Conservation (phyloP, 208 protist species). For the Tritrichomonas musculus region DNA sequence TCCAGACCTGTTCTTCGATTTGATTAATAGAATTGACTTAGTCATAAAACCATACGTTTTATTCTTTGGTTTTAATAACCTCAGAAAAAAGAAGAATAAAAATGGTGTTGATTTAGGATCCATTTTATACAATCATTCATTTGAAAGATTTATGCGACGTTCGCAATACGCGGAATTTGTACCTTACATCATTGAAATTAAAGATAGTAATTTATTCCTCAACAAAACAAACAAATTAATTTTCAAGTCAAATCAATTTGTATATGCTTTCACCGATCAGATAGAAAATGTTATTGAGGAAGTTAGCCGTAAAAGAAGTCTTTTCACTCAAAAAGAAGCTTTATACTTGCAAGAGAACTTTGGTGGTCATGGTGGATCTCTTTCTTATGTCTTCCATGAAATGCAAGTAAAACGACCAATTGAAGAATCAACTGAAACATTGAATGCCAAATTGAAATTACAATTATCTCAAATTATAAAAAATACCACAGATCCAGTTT, state of each 20-base stretch:
- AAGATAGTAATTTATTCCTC: neutral
- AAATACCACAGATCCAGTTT: neutral
- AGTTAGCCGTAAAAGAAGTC: neutral
- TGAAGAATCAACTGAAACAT: neutral
- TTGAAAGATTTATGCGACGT: neutral
- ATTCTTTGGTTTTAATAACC: neutral
- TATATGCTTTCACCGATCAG: neutral
- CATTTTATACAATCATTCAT: neutral
- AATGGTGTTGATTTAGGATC: neutral
- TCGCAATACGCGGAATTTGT: neutral
- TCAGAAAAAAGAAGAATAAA: neutral
- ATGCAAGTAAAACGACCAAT: neutral
- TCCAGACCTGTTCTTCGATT: neutral
- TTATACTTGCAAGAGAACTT: neutral
- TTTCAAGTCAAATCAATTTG: neutral
- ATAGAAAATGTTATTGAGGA: neutral
- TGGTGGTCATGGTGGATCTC: neutral
- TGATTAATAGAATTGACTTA: neutral
- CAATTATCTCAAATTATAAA: neutral
- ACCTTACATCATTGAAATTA: neutral
- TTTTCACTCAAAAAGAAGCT: neutral
- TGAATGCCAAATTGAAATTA: neutral
- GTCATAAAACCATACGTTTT: neutral
- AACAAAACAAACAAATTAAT: too few relatives aligned
- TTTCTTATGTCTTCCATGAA: neutral